Percentiles rank a stretch among this genome's conserved stretches.
phyloP scores from a whole-genome alignment of 345 rosid species.

The Chamaenerion angustifolium region DNA sequence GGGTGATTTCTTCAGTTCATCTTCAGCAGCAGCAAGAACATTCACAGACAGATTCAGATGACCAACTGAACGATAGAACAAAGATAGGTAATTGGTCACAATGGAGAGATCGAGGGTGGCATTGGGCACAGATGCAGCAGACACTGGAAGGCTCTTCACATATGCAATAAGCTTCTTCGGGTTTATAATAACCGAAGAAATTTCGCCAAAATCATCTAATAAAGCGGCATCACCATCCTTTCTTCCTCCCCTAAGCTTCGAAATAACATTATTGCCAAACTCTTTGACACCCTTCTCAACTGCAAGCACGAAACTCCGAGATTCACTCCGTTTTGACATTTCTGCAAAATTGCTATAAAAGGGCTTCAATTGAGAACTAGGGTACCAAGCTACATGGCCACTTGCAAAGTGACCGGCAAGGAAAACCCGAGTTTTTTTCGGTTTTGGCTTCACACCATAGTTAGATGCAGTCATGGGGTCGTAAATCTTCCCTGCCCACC shows the following conservation, averaged over 20 bases:
- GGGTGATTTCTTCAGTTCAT: constrained; percentile 1
- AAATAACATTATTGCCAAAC: constrained; percentile 36
- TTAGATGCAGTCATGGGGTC: constrained; percentile 23
- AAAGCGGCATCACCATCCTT: constrained; percentile 1
- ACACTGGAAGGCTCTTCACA: constrained; percentile 38
- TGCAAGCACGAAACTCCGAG: constrained; percentile 37
- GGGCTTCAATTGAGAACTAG: constrained; percentile 44
- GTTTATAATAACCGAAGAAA: constrained; percentile 28
- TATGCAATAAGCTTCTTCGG: constrained; percentile 36
- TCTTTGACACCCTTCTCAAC: constrained; percentile 57
- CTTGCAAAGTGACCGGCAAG: constrained; percentile 40
- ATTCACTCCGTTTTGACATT: constrained; percentile 24
- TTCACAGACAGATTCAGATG: constrained; percentile 34
- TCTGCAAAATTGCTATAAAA: constrained; percentile 44
- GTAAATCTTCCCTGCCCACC: constrained; percentile 86
- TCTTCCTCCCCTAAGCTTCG: constrained; percentile 20
- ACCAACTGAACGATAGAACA: constrained; percentile 45
- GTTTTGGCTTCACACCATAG: constrained; percentile 10
- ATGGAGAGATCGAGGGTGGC: constrained; percentile 35
- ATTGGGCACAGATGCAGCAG: constrained; percentile 18
- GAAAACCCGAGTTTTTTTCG: constrained; percentile 17
- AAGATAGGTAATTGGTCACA: constrained; percentile 29
- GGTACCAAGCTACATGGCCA: constrained; percentile 38
- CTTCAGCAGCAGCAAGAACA: constrained; percentile 20
- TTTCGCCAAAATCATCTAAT: constrained; percentile 22